These are phyloP conservation scores for Tarenaya hassleriana DNA, from an alignment of 345 rosid genomes.

Conservation along the genomic window DNA sequence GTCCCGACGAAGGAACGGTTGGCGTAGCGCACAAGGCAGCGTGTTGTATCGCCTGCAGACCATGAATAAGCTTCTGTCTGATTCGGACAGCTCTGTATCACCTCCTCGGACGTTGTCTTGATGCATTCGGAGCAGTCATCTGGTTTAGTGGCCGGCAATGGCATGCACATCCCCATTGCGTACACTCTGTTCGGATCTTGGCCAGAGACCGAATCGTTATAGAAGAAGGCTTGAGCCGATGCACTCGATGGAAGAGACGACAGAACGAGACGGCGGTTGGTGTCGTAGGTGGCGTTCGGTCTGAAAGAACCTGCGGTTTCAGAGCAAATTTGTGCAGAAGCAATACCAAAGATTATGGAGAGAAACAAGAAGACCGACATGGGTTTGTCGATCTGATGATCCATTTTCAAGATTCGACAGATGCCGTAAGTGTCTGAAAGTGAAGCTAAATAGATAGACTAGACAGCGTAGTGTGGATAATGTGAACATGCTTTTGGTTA, in stretches of 20 bases:
- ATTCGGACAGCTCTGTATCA: constrained; percentile 21
- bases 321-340: constrained; percentile 17
- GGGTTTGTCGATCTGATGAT: no score
- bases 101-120: neutral
- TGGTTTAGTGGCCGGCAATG: constrained; percentile 3
- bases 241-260: constrained; percentile 20
- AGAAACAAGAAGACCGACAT: neutral
- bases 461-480: neutral
- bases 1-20: constrained; percentile 20
- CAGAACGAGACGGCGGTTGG: constrained; percentile 22
- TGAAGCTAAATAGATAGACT: no score
- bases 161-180: constrained; percentile 15
- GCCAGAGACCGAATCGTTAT: neutral
- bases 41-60: constrained; percentile 10
- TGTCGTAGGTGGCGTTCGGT: constrained; percentile 23
- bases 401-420: no score
- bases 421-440: no score
- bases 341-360: constrained; percentile 7
- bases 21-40: constrained; percentile 41
- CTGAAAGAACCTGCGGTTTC: constrained; percentile 5
- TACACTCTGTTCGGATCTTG: constrained; percentile 1
- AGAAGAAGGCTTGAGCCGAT: neutral
- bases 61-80: constrained; percentile 32
- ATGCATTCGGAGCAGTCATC: constrained; percentile 27
- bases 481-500: no score